phyloP scores from a whole-genome alignment of 2,329 filamentous ascomycete genomes.

The Diplodia scrobiculata region DNA sequence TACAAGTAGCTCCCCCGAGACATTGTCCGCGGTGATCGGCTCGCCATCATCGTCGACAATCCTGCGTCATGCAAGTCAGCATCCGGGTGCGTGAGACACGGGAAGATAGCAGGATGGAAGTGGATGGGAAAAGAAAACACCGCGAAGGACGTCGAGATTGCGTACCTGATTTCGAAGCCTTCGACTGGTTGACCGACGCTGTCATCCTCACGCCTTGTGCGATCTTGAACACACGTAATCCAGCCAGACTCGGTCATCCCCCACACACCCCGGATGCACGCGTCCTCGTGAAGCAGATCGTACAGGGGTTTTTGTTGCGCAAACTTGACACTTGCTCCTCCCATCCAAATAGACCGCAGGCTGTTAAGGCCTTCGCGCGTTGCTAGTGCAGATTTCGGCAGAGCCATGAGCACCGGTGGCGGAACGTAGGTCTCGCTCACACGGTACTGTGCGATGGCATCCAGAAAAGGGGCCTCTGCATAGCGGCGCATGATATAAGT shows the following conservation, averaged over 20 bases:
- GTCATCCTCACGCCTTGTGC: slow-evolving; percentile 22
- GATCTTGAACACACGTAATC: slow-evolving; percentile 38
- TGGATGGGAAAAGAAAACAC: slow-evolving; percentile 4
- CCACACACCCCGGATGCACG: slow-evolving; percentile 54
- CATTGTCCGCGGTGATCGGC: neutral
- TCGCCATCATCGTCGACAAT: slow-evolving; percentile 9
- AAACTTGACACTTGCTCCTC: slow-evolving; percentile 46
- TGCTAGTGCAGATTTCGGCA: slow-evolving; percentile 36
- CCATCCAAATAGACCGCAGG: slow-evolving; percentile 51
- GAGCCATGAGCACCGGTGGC: slow-evolving; percentile 48
- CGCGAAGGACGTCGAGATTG: neutral
- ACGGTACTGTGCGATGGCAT: slow-evolving; percentile 45
- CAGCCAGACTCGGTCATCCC: slow-evolving; percentile 58
- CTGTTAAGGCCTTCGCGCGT: slow-evolving; percentile 46
- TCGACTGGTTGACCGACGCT: slow-evolving; percentile 21
- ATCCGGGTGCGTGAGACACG: neutral
- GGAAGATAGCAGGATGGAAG: neutral
- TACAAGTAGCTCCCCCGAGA: slow-evolving; percentile 10
- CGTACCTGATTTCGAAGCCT: slow-evolving; percentile 27
- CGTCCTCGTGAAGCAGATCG: slow-evolving; percentile 46
- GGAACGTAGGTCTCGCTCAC: slow-evolving; percentile 56
- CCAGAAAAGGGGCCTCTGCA: slow-evolving; percentile 46
- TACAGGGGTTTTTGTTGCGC: slow-evolving; percentile 43
- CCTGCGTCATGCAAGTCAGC: neutral
- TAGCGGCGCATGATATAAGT: slow-evolving; percentile 55